Conservation (phyloP, 2,329 filamentous ascomycete genomes). For the Endoconidiophora polonica region DNA sequence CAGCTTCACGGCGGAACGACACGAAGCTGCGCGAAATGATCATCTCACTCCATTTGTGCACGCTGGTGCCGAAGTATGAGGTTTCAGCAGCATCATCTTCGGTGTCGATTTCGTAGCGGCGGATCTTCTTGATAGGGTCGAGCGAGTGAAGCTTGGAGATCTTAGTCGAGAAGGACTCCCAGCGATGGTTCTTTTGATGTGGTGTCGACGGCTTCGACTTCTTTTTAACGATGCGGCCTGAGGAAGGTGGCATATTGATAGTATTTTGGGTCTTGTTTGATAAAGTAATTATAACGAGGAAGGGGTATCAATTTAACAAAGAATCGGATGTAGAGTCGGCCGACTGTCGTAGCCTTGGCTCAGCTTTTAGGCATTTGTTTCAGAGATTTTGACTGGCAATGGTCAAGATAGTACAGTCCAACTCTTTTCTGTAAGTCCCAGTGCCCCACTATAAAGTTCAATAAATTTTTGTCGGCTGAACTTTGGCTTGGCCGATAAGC, state of each 20-base stretch:
- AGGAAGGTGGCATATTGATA: constrained; percentile 37
- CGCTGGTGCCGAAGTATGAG: constrained; percentile 71
- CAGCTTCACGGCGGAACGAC: constrained; percentile 57
- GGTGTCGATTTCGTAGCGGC: constrained; percentile 66
- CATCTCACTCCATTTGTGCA: constrained; percentile 81
- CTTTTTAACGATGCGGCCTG: constrained; percentile 51
- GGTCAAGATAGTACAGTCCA: not conserved
- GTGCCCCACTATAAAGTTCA: constrained; percentile 10
- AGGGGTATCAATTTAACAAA: not conserved
- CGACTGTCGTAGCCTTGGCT: not conserved
- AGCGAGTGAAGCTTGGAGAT: constrained; percentile 77
- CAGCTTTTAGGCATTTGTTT: not conserved
- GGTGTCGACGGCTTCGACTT: constrained; percentile 55
- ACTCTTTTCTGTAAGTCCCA: not conserved
- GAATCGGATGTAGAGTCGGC: not conserved
- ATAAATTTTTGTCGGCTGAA: constrained; percentile 13
- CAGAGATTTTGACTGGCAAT: not conserved
- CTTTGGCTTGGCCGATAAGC: constrained; percentile 13
- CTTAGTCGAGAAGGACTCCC: constrained; percentile 80
- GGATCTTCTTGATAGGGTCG: constrained; percentile 80
- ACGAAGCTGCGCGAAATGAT: constrained; percentile 75
- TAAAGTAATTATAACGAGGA: not conserved
- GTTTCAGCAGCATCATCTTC: constrained; percentile 58
- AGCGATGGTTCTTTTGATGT: constrained; percentile 71
- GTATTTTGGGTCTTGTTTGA: not conserved